Base-by-base conservation (phyloP, 768 basidiomycete genomes). In the Gloeopeniophorella convolvens region DNA sequence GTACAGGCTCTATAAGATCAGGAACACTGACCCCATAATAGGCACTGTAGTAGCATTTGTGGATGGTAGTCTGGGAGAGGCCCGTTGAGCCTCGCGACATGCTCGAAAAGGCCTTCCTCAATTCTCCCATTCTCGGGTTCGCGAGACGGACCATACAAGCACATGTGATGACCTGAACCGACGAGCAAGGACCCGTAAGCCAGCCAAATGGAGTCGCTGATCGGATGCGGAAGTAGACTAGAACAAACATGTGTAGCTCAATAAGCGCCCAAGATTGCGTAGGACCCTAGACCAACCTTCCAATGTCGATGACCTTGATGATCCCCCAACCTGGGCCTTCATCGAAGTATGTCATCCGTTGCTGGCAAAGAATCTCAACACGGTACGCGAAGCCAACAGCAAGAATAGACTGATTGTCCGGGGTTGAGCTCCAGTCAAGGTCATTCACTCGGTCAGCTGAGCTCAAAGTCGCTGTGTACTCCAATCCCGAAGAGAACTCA, bases 31-130 rank as follows among this genome's bases (percentile, higher is more conserved):
- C 94, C 85, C 93, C 92, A 95, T 7, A 96, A 69, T 47, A 97
- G 71, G 62, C 91, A 95, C 62, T 97, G 94, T 11, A 93, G 68
- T 15, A 98, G 64, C 76, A 95, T 85, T 61, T 94, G 90, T 3
- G 95, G 94, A 67, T 97, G 91, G 64, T 89, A 93, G 65, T 96
- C 89, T 15, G 82, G 78, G 30, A 97, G 68, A 3, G 95, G 93
- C 0, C 90, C 91, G 63, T 94, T 93, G 42, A 79, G 75, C 49
- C 82, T 68, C 5, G 87, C 89, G 30, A 93, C 89, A 60, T 87
- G 75, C 59, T 90, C 86, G 50, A 95, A 89, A 13, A 95, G 70
- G 56, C 80, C 80, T 57, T 74, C 72, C 7, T 65, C 59, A 4
- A 59, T 51, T 42, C 59, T 48, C 34, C 55, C 42, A 44, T 56